Evolutionary conservation across 2,329 filamentous ascomycete species (phyloP).

Genomic region (Talaromyces rugulosus): DNA sequence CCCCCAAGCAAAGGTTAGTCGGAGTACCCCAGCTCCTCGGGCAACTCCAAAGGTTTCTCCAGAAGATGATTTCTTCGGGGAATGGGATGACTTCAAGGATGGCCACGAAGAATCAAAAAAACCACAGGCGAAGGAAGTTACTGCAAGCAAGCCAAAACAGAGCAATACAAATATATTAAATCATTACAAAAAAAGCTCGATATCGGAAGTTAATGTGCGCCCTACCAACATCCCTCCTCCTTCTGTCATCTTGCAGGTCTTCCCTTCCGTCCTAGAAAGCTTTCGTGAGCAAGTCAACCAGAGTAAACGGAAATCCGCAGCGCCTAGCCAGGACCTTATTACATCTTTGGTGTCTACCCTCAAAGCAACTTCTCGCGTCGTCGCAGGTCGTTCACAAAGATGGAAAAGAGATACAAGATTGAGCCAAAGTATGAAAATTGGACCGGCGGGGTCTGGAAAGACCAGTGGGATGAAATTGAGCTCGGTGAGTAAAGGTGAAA

Average conservation of each 20-base stretch:
- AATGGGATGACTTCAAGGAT: slow-evolving; percentile 51
- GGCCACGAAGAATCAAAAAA: not conserved
- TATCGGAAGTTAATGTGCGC: slow-evolving; percentile 39
- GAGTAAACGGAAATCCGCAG: slow-evolving; percentile 55
- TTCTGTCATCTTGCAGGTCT: slow-evolving; percentile 72
- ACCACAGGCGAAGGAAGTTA: not conserved
- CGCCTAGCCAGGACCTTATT: slow-evolving; percentile 18
- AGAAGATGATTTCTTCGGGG: slow-evolving; percentile 42
- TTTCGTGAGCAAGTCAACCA: slow-evolving; percentile 63
- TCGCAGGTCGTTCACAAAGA: slow-evolving; percentile 77
- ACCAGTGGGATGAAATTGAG: slow-evolving; percentile 84
- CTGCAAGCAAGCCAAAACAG: not conserved
- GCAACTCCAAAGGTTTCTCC: slow-evolving; percentile 11
- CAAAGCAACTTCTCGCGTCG: slow-evolving; percentile 68
- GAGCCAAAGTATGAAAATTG: slow-evolving; percentile 82
- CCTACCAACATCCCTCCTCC: slow-evolving; percentile 89
- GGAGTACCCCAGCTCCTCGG: slow-evolving; percentile 18
- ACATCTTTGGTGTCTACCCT: slow-evolving; percentile 26
- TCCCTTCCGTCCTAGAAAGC: slow-evolving; percentile 65
- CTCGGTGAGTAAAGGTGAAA: slow-evolving; percentile 77
- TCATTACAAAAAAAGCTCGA: slow-evolving; percentile 1
- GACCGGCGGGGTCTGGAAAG: slow-evolving; percentile 66
- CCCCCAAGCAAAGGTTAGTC: slow-evolving; percentile 14
- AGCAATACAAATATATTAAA: not conserved
- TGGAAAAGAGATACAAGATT: slow-evolving; percentile 89